Evolutionary conservation across 352 stramenopile genomes (phyloP).

Genomic region (Pythium aquatile): DNA sequence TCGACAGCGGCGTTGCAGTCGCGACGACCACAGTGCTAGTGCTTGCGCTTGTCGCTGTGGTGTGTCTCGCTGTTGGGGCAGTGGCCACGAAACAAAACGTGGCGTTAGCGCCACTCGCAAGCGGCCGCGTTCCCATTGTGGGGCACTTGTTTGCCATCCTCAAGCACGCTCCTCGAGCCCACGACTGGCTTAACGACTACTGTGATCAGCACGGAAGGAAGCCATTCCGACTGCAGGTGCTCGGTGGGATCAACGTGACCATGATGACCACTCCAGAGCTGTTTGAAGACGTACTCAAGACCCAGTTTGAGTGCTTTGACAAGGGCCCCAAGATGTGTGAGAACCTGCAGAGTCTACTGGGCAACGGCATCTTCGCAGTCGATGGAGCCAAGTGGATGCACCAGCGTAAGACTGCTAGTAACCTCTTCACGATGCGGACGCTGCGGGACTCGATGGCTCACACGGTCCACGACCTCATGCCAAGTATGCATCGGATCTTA

Average conservation of each 20-base stretch:
- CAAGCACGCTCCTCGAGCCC: background rate
- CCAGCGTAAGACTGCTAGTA: conserved; percentile 29
- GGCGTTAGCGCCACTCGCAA: conserved; percentile 3
- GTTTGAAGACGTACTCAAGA: conserved; percentile 33
- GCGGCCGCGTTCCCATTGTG: background rate
- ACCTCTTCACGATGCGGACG: conserved; percentile 29
- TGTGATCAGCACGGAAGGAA: conserved; percentile 11
- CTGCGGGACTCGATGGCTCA: conserved; percentile 25
- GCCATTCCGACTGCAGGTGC: conserved; percentile 22
- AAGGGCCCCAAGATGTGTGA: conserved; percentile 21
- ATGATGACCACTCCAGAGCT: conserved; percentile 23
- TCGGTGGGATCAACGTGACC: conserved; percentile 6
- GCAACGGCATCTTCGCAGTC: conserved; percentile 27
- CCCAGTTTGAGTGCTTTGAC: conserved; percentile 28
- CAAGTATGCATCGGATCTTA: conserved; percentile 16
- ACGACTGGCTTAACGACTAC: conserved; percentile 21
- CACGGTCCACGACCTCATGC: conserved; percentile 21
- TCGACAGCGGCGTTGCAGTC: background rate
- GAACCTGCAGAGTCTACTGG: conserved; percentile 20
- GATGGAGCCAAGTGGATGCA: conserved; percentile 25
- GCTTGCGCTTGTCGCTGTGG: conserved; percentile 5
- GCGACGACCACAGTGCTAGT: conserved; percentile 4
- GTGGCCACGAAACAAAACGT: background rate
- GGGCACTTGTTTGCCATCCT: conserved; percentile 18
- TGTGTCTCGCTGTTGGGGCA: conserved; percentile 5